These are phyloP conservation scores for Verticillium albo-atrum DNA, from an alignment of 2,329 filamentous ascomycete species.

Conservation along the genomic window DNA sequence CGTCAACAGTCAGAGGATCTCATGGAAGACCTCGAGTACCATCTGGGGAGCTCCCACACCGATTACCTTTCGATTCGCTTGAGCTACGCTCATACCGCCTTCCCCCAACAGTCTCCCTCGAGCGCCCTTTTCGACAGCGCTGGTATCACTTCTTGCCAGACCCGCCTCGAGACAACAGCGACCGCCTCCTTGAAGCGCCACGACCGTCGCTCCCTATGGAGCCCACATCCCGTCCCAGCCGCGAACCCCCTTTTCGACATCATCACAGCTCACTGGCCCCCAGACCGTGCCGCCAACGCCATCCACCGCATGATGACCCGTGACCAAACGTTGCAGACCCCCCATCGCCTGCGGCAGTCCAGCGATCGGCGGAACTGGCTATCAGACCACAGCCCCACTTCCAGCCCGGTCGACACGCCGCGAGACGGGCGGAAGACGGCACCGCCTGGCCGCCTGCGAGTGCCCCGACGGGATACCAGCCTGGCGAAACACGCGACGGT, in stretches of 20 bases:
- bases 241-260: slow-evolving; percentile 37
- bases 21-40: slow-evolving; percentile 53
- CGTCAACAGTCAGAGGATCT: slow-evolving; percentile 46
- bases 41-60: slow-evolving; percentile 44
- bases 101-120: slow-evolving; percentile 29
- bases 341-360: neutral
- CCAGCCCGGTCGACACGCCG: neutral
- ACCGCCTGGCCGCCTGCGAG: neutral
- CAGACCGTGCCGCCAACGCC: slow-evolving; percentile 35
- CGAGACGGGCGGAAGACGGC: neutral
- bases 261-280: slow-evolving; percentile 28
- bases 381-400: neutral
- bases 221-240: slow-evolving; percentile 31
- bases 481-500: slow-evolving; percentile 4
- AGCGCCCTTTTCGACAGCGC: neutral
- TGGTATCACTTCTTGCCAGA: slow-evolving; percentile 36
- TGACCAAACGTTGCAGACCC: neutral
- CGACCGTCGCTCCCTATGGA: slow-evolving; percentile 47
- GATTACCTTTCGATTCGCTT: slow-evolving; percentile 49
- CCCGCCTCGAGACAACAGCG: slow-evolving; percentile 47
- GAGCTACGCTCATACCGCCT: slow-evolving; percentile 53
- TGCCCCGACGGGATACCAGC: slow-evolving; percentile 9
- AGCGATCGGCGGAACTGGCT: neutral
- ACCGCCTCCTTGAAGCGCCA: slow-evolving; percentile 46
- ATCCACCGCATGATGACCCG: slow-evolving; percentile 27